Base-by-base conservation (phyloP, 164 flowering plant genomes). In the Tinospora cordifolia region DNA sequence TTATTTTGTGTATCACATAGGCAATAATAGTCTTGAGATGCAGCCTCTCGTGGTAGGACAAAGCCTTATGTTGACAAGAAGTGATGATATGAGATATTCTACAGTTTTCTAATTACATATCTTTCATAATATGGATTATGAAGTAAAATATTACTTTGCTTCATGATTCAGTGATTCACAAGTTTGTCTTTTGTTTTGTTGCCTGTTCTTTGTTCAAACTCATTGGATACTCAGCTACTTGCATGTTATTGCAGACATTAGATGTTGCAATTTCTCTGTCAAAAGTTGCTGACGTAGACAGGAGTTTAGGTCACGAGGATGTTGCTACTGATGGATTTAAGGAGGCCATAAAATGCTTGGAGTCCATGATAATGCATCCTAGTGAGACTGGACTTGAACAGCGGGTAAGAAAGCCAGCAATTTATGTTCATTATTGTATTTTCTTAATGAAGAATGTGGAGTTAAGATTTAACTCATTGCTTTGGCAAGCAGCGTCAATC, bases 251-350 rank as follows among this genome's bases (percentile, higher is more conserved):
- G 59, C 83, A 93, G 98, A 73, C 79, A 49, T 63, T 93, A 54
- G 98, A 93, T 79, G 83, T 93, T 15, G 97, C 93, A 22, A 86
- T 87, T 66, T 93, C 98, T 47, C 84, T 91, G 15, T 96, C 98
- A 59, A 93, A 93, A 84, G 97, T 93, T 69, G 96, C 98, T 14
- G 97, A 93, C 77, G 92, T 84, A n/a, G 97, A 93, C 75, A 78
- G 89, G 78, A 81, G 66, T 75, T 76, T 91, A 36, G 95, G 90
- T 17, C 76, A 83, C 71, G 91, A 89, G 78, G 76, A 74, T 70
- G 73, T 77, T 70, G 95, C 96, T 3, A 39, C 83, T 69, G 80
- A 84, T 71, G 88, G 87, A 57, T 91, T 93, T 71, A 83, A 83
- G 62, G 97, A 93, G 84, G 98, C 86, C 70, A 81, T 89, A 44